Base-by-base conservation (phyloP, 1,139 yeast genomes). In the Saccharomyces hybrid region DNA sequence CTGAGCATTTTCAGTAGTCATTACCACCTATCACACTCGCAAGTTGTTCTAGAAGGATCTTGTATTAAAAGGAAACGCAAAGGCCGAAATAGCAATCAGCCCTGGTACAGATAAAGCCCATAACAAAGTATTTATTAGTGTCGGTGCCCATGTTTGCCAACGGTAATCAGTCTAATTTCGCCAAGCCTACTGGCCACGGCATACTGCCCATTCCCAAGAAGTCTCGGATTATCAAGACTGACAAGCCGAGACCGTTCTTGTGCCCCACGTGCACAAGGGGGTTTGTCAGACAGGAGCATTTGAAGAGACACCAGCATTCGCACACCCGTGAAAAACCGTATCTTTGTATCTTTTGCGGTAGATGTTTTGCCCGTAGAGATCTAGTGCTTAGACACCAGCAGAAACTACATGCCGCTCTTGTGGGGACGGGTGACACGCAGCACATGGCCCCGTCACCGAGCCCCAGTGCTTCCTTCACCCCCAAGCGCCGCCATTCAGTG, bases 301-400 rank as follows among this genome's bases (percentile, higher is more conserved):
- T 93, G 63, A 83, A 90, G 69, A 81, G 99, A 57, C 99, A 93
- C 67, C 96, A 91, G 69, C 76, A 98, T 50, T 86, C 96, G 1
- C 99, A 93, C 70, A 93, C 99, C 3, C 90, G 91, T 69, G 99
- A 93, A 70, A 93, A 91, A 69, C 99, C 99, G 1, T 93, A 88
- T 71, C 88, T 88, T 63, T 93, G 99, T 74, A 95, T 96, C 1
- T 96, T 93, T 19, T 93, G 99, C 72, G 98, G 95, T 57, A 81
- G 98, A 41, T 88, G 96, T 70, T 93, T 93, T 73, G 95, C 97
- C 26, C 77, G 99, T 59, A 75, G 98, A 58, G 99, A 93, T 71
- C 80, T 93, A 69, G 84, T 93, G 46, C 76, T 93, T 55, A 79
- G 99, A 56, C 99, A 93, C 74, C 96, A 95, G 64, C 97, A 91